Conservation (phyloP, 177 flowering plant species). For the Vitis hybrid region DNA sequence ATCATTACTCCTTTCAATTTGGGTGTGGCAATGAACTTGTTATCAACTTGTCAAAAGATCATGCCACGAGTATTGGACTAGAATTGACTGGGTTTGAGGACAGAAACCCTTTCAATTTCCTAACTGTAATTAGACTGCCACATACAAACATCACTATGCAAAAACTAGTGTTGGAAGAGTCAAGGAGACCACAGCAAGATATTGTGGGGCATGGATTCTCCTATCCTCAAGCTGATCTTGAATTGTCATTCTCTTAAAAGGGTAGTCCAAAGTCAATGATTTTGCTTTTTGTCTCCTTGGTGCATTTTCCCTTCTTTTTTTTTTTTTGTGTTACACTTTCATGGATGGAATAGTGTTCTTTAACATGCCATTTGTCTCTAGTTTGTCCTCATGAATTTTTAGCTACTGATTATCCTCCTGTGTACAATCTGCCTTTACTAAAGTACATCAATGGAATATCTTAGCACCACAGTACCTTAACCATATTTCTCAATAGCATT, state of each 20-base stretch:
- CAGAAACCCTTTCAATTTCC: neutral
- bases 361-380: constrained; percentile 1
- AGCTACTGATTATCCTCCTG: neutral
- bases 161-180: constrained; percentile 6
- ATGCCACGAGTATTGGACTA: neutral
- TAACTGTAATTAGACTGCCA: neutral
- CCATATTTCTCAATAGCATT: too few relatives aligned
- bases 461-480: too few relatives aligned
- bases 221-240: neutral
- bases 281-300: neutral
- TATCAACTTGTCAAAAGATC: constrained; percentile 12
- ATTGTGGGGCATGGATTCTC: constrained; percentile 22
- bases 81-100: neutral
- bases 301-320: neutral
- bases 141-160: neutral
- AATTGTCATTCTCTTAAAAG: constrained; percentile 10
- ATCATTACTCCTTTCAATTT: neutral
- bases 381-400: neutral
- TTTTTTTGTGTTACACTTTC: neutral
- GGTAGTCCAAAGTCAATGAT: neutral
- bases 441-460: too few relatives aligned
- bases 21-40: neutral
- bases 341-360: neutral
- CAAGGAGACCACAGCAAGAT: constrained; percentile 17
- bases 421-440: neutral